Percentiles rank a stretch among this genome's conserved stretches.
phyloP scores from a whole-genome alignment of 2,329 filamentous ascomycete species.

The Paramyrothecium sp. region DNA sequence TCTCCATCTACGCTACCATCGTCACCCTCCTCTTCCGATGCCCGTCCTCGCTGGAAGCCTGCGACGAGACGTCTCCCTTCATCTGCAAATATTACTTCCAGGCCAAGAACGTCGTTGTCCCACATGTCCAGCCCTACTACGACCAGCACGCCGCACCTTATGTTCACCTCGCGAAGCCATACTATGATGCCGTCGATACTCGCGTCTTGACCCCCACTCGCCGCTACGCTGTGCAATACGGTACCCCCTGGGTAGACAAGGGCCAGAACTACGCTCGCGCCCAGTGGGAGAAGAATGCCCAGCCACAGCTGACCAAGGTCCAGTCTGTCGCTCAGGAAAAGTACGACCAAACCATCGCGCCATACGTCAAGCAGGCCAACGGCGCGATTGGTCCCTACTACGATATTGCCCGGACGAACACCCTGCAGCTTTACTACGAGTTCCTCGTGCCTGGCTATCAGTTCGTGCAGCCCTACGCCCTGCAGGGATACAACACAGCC shows the following conservation, averaged over 20 bases:
- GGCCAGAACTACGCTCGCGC: slow-evolving; percentile 63
- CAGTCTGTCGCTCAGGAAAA: slow-evolving; percentile 59
- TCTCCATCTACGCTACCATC: slow-evolving; percentile 84
- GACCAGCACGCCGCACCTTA: slow-evolving; percentile 80
- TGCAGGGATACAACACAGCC: slow-evolving; percentile 64
- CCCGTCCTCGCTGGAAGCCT: slow-evolving; percentile 65
- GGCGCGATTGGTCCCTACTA: slow-evolving; percentile 70
- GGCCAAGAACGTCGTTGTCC: slow-evolving; percentile 60
- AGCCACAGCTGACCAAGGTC: slow-evolving; percentile 70
- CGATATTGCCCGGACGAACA: slow-evolving; percentile 59
- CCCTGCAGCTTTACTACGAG: slow-evolving; percentile 67
- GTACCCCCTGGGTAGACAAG: slow-evolving; percentile 68
- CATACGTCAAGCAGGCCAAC: slow-evolving; percentile 66
- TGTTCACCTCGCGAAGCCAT: slow-evolving; percentile 73
- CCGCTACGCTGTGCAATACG: slow-evolving; percentile 68
- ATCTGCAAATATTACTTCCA: slow-evolving; percentile 84
- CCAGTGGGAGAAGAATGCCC: slow-evolving; percentile 77
- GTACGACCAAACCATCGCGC: slow-evolving; percentile 71
- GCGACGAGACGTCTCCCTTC: slow-evolving; percentile 67
- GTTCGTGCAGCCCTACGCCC: slow-evolving; percentile 70
- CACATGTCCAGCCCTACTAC: slow-evolving; percentile 84
- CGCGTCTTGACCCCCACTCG: slow-evolving; percentile 68
- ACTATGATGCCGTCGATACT: slow-evolving; percentile 63
- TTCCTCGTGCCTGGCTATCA: slow-evolving; percentile 75
- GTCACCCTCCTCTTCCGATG: slow-evolving; percentile 80